These are phyloP conservation scores for Phytophthora colocasiae DNA, from an alignment of 352 stramenopile species.

Conservation along the genomic window DNA sequence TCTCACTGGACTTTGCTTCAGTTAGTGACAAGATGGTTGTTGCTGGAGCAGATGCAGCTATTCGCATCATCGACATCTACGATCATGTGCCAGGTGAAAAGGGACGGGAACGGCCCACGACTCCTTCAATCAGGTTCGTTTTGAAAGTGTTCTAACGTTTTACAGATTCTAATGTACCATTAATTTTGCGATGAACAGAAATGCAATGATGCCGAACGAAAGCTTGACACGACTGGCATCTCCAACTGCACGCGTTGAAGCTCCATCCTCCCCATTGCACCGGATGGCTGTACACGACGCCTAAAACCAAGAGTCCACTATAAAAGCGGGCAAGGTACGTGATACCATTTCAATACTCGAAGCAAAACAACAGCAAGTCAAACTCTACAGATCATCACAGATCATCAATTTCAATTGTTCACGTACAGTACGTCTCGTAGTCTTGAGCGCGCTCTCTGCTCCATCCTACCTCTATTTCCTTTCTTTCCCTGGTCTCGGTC, in stretches of 20 bases:
- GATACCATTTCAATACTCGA: neutral
- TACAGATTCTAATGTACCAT: neutral
- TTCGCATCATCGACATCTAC: constrained; percentile 92
- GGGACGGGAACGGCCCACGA: constrained; percentile 70
- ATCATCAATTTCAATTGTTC: constrained; percentile 36
- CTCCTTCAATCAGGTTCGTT: constrained; percentile 71
- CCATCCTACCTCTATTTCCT: constrained; percentile 36
- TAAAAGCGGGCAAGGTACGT: neutral
- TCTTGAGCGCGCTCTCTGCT: neutral
- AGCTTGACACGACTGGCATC: constrained; percentile 39
- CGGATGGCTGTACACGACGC: constrained; percentile 51
- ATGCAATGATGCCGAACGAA: constrained; percentile 60
- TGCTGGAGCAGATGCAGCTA: constrained; percentile 82
- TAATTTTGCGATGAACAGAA: constrained; percentile 29
- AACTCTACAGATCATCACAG: constrained; percentile 31
- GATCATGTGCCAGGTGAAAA: constrained; percentile 77
- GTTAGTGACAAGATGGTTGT: constrained; percentile 86
- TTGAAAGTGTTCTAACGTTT: too few relatives aligned
- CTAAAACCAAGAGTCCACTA: neutral
- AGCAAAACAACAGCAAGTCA: too few relatives aligned
- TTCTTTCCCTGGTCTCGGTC: constrained; percentile 18
- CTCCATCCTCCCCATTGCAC: constrained; percentile 58
- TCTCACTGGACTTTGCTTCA: constrained; percentile 85
- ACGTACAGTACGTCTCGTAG: constrained; percentile 22
- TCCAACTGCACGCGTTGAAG: constrained; percentile 33